Evolutionary conservation across 116 monocot genomes (phyloP).

Genomic region (Phalaenopsis hybrid): DNA sequence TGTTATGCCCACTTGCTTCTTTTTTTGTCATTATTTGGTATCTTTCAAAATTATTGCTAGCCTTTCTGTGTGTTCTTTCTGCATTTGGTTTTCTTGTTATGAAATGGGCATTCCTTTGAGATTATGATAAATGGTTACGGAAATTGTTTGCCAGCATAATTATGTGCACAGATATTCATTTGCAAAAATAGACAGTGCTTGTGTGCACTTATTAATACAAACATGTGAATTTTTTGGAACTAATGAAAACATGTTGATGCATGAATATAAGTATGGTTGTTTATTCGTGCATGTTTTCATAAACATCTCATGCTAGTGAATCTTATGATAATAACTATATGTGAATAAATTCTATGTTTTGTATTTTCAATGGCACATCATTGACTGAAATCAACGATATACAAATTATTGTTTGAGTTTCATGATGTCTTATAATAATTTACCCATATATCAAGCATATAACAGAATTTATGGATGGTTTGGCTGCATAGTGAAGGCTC

Average conservation of each 20-base stretch:
- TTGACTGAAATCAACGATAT: too few species aligned
- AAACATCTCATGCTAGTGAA: not conserved
- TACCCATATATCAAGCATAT: too few species aligned
- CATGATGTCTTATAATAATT: too few species aligned
- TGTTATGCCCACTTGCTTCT: not conserved
- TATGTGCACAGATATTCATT: not conserved
- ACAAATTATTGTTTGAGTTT: too few species aligned
- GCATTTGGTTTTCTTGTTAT: not conserved
- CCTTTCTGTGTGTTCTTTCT: not conserved
- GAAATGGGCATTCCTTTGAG: not conserved
- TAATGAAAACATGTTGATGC: not conserved
- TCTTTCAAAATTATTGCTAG: not conserved
- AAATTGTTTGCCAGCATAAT: not conserved
- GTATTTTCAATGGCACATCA: too few species aligned
- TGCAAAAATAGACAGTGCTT: not conserved
- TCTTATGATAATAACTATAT: not conserved
- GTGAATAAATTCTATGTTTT: too few species aligned
- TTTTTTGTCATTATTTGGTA: not conserved
- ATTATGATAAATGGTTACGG: not conserved
- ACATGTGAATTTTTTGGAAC: not conserved
- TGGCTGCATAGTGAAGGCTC: too few species aligned
- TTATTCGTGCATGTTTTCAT: not conserved
- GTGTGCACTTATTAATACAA: not conserved
- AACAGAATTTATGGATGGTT: too few species aligned
- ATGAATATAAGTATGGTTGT: not conserved